Conservation (phyloP, 495 filamentous ascomycete species). For the Filosporella fistucella region DNA sequence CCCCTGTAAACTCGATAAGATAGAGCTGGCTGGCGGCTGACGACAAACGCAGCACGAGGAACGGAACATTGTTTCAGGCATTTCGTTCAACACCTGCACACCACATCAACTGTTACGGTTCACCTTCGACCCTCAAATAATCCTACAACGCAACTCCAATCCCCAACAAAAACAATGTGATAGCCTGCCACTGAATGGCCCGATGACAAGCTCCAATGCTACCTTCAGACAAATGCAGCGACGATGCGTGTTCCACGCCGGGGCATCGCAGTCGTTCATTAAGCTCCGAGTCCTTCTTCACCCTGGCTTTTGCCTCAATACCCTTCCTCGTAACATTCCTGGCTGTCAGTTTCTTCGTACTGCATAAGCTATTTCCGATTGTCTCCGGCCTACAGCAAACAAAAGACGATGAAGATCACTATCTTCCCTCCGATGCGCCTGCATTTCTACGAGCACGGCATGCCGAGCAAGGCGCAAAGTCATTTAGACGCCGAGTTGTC, state of each 20-base stretch:
- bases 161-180: conserved; percentile 6
- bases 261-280: conserved; percentile 3
- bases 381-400: conserved; percentile 47
- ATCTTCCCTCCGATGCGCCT: conserved; percentile 48
- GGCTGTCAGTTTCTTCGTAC: conserved; percentile 47
- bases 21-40: conserved; percentile 8
- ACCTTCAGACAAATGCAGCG: conserved; percentile 20
- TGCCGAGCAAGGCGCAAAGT: conserved; percentile 42
- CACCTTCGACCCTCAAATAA: neutral
- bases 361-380: conserved; percentile 59
- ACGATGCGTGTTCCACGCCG: conserved; percentile 11
- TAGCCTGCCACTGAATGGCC: conserved; percentile 4
- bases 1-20: conserved; percentile 4
- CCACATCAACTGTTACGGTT: too few species aligned
- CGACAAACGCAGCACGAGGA: conserved; percentile 4
- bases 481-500: conserved; percentile 45
- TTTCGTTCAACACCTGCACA: too few species aligned
- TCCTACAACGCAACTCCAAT: neutral
- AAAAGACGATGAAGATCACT: conserved; percentile 42
- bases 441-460: conserved; percentile 40
- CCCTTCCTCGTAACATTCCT: conserved; percentile 61
- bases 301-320: conserved; percentile 41
- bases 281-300: conserved; percentile 9
- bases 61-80: conserved; percentile 7
- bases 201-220: conserved; percentile 16